phyloP scores from a whole-genome alignment of 1,284 basidiomycete species.

The Fomitopsis pinicola region DNA sequence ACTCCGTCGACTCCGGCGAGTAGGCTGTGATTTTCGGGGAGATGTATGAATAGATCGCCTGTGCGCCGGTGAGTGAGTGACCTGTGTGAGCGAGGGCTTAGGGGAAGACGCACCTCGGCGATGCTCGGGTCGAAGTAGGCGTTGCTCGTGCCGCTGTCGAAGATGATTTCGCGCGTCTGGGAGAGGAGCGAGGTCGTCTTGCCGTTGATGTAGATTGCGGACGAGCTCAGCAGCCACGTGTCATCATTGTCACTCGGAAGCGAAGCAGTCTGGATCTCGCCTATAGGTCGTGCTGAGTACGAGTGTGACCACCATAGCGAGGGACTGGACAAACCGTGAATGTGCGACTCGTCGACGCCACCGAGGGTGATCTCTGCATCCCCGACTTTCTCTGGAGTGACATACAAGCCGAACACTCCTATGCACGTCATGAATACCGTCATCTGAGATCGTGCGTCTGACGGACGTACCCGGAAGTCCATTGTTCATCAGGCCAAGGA shows the following conservation, averaged over 20 bases:
- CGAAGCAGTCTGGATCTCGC: neutral
- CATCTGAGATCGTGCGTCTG: neutral
- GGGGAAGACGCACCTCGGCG: conserved; percentile 29
- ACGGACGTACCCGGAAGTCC: conserved; percentile 42
- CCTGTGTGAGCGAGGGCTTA: neutral
- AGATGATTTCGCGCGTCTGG: conserved; percentile 40
- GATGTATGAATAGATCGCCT: conserved; percentile 53
- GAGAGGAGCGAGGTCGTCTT: conserved; percentile 40
- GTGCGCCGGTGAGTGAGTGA: conserved; percentile 2
- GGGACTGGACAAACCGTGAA: conserved; percentile 31
- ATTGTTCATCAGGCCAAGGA: conserved; percentile 39
- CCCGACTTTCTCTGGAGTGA: conserved; percentile 45
- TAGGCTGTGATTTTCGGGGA: conserved; percentile 48
- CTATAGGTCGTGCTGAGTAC: neutral
- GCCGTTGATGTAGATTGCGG: conserved; percentile 48
- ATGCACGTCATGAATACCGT: neutral
- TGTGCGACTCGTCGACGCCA: conserved; percentile 48
- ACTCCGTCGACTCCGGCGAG: conserved; percentile 42
- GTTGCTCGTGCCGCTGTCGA: conserved; percentile 56
- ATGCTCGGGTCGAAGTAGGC: conserved; percentile 44
- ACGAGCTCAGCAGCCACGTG: conserved; percentile 44
- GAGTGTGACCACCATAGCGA: neutral
- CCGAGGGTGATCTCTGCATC: conserved; percentile 52
- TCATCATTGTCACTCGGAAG: conserved; percentile 19
- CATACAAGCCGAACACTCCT: conserved; percentile 50